Conservation (phyloP, 2,329 filamentous ascomycete genomes). For the Ophiostoma novo-ulmi region DNA sequence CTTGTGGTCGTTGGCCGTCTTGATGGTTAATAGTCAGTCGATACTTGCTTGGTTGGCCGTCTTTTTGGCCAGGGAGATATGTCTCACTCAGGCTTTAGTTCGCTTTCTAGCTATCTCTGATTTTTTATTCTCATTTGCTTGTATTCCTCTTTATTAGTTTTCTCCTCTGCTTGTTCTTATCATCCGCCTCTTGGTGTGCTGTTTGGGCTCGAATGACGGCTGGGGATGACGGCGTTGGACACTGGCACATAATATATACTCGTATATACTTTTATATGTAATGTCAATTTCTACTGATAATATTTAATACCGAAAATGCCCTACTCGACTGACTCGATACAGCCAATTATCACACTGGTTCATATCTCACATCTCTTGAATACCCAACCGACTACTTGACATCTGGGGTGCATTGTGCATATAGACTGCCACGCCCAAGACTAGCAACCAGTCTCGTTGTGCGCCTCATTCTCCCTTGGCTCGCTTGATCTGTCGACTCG, state of each 20-base stretch:
- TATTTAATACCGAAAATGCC: neutral
- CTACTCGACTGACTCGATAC: neutral
- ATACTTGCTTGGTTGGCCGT: neutral
- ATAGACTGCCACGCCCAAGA: neutral
- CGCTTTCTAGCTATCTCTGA: neutral
- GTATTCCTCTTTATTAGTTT: neutral
- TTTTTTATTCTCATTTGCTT: neutral
- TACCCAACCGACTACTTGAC: neutral
- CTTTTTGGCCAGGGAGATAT: neutral
- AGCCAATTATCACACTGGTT: neutral
- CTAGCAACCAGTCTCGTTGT: neutral
- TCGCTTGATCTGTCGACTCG: neutral
- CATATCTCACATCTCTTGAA: neutral
- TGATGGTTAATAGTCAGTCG: neutral
- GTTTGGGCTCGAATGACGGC: neutral
- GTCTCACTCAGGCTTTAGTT: neutral
- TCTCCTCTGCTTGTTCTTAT: neutral
- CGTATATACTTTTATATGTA: neutral
- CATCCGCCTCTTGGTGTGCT: neutral
- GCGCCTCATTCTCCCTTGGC: constrained; percentile 1
- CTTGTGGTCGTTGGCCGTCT: neutral
- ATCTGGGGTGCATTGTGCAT: constrained; percentile 10
- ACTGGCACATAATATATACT: neutral
- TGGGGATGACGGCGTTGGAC: neutral
- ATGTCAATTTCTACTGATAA: neutral